Conservation (phyloP, 2,329 filamentous ascomycete genomes). For the Botryotinia convoluta region DNA sequence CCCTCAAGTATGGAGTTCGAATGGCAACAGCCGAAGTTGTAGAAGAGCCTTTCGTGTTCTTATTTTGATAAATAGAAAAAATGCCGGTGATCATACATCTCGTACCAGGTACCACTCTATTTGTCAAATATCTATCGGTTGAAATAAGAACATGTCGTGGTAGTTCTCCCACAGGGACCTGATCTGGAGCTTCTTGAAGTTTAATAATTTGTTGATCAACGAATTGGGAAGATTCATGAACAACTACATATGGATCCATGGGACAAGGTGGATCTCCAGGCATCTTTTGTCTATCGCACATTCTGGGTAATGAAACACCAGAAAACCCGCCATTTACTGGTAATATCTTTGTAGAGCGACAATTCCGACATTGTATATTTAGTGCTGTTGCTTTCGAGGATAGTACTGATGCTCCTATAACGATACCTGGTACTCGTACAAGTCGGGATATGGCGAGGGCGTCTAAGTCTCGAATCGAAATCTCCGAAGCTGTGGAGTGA, state of each 20-base stretch:
- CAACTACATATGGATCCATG: conserved; percentile 91
- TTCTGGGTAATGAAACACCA: conserved; percentile 78
- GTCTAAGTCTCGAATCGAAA: conserved; percentile 90
- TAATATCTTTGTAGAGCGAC: conserved; percentile 68
- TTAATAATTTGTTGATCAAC: conserved; percentile 99
- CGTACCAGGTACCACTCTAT: conserved; percentile 91
- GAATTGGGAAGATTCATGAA: conserved; percentile 91
- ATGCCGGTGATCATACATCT: conserved; percentile 95
- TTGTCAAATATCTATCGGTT: conserved; percentile 93
- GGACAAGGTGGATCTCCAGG: conserved; percentile 79
- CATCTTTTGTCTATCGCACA: conserved; percentile 64
- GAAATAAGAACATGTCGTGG: conserved; percentile 93
- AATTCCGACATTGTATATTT: conserved; percentile 84
- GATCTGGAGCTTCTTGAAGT: conserved; percentile 93
- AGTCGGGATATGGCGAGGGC: conserved; percentile 89
- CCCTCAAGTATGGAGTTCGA: conserved; percentile 88
- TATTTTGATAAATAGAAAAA: conserved; percentile 96
- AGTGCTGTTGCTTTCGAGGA: conserved; percentile 91
- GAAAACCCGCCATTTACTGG: conserved; percentile 81
- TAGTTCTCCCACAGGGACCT: conserved; percentile 94
- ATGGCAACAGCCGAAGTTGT: conserved; percentile 85
- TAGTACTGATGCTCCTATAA: conserved; percentile 94
- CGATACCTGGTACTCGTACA: conserved; percentile 95
- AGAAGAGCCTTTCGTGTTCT: conserved; percentile 73
- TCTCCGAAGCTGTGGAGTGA: conserved; percentile 85